Conservation (phyloP, 1,139 yeast genomes). For the Debaryomyces robertsiae region DNA sequence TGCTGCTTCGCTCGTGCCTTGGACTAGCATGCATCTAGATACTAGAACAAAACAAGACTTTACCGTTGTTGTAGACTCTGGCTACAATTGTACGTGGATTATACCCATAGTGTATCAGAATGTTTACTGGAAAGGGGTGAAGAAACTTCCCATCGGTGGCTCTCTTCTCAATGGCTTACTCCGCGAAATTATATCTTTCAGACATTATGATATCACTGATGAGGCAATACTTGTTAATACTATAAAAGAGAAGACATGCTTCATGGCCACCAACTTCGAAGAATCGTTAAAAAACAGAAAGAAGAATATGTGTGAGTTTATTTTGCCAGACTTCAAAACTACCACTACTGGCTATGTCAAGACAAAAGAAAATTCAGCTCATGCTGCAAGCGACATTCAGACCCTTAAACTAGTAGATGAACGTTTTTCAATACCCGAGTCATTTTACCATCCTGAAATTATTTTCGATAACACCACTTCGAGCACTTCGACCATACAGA, state of each 20-base stretch:
- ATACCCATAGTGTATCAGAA: conserved; percentile 82
- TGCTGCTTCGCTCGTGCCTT: conserved; percentile 72
- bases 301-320: conserved; percentile 56
- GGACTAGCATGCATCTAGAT: conserved; percentile 35
- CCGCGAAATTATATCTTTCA: conserved; percentile 80
- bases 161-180: conserved; percentile 78
- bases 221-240: conserved; percentile 84
- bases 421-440: conserved; percentile 84
- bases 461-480: conserved; percentile 43
- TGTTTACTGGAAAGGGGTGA: conserved; percentile 76
- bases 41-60: conserved; percentile 51
- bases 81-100: conserved; percentile 85
- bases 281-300: conserved; percentile 48
- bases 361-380: conserved; percentile 16
- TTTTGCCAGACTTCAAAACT: conserved; percentile 84
- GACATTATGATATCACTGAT: conserved; percentile 92
- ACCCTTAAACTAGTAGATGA: conserved; percentile 75
- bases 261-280: conserved; percentile 68
- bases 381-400: conserved; percentile 52
- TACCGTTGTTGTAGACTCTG: conserved; percentile 81
- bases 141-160: conserved; percentile 82
- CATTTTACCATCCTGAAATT: conserved; percentile 83
- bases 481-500: conserved; percentile 34
- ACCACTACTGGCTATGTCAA: conserved; percentile 67
- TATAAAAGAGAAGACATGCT: conserved; percentile 81